Base-by-base conservation (phyloP, 2,329 filamentous ascomycete species). In the Fusarium globosum region DNA sequence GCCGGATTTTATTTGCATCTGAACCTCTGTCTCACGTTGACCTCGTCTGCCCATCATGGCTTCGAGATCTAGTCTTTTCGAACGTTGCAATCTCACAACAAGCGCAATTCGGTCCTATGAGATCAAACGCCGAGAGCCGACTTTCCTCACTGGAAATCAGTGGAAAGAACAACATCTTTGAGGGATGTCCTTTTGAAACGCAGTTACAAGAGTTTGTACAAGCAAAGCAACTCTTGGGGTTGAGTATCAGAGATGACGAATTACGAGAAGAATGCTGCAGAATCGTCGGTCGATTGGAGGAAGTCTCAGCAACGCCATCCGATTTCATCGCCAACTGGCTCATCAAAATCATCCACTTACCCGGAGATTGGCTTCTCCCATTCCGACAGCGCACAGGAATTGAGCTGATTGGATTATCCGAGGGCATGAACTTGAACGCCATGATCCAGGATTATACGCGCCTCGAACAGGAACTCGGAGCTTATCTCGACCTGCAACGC, bases 91-190 rank as follows among this genome's bases (percentile, higher is more conserved):
- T 79, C 3, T 68, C 72, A 0, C 69, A 71, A 7, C 71, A 68
- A 23, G 79, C 79, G 1, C 76, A 75, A 14, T 72, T 81, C 12
- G 72, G 73, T 6, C 78, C 78, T 0, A 64, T 81, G 56, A 39
- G 79, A 12, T 74, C 78, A 0, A 55, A 74, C 3, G 64, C 71
- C 2, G 78, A 80, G 51, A 66, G 73, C 8, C 73, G 79, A 3
- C 59, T 80, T 2, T 69, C 65, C 0, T 65, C 72, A 0, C 60
- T 79, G 14, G 70, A 68, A 21, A 80, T 81, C 6, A 80, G 77
- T 3, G 79, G 79, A 1, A 79, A 81, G 55, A 63, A 77, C 0
- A 75, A 74, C 7, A 74, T 81, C 0, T 81, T 81, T 10, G 78
- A 80, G 7, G 59, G 61, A 1, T 81, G 79, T 56, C 71, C 74